Evolutionary conservation across 768 basidiomycete genomes (phyloP).

Genomic region (Tricholoma flavovirens): DNA sequence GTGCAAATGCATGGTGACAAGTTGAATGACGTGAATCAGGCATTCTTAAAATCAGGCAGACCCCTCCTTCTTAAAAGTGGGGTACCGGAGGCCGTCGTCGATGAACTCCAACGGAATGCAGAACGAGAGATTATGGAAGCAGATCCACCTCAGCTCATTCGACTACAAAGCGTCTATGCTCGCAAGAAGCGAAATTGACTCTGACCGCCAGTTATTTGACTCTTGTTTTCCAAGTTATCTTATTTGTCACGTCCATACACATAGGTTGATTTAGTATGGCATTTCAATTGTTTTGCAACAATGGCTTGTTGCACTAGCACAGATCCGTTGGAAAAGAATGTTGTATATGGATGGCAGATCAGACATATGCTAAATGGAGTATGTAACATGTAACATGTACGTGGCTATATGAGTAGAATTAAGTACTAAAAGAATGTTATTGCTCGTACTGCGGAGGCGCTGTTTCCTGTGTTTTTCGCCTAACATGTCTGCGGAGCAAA

Average conservation of each 20-base stretch:
- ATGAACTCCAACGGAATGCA: conserved; percentile 48
- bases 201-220: neutral
- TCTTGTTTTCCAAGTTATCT: neutral
- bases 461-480: neutral
- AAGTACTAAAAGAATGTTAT: conserved; percentile 1
- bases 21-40: conserved; percentile 28
- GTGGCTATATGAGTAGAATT: neutral
- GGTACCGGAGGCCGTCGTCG: conserved; percentile 45
- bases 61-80: conserved; percentile 64
- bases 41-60: conserved; percentile 61
- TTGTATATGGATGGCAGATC: neutral
- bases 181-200: conserved; percentile 31
- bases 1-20: neutral
- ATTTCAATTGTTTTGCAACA: too few species aligned
- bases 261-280: too few species aligned
- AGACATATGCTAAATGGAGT: neutral
- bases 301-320: too few species aligned
- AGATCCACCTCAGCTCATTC: conserved; percentile 42
- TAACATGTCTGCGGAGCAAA: neutral
- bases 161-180: conserved; percentile 58
- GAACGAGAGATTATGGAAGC: conserved; percentile 47
- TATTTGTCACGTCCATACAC: neutral
- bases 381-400: too few species aligned
- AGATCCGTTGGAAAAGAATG: neutral
- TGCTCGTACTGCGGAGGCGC: conserved; percentile 17